phyloP scores from a whole-genome alignment of 768 basidiomycete species.

The Mrakia hoshinonis region DNA sequence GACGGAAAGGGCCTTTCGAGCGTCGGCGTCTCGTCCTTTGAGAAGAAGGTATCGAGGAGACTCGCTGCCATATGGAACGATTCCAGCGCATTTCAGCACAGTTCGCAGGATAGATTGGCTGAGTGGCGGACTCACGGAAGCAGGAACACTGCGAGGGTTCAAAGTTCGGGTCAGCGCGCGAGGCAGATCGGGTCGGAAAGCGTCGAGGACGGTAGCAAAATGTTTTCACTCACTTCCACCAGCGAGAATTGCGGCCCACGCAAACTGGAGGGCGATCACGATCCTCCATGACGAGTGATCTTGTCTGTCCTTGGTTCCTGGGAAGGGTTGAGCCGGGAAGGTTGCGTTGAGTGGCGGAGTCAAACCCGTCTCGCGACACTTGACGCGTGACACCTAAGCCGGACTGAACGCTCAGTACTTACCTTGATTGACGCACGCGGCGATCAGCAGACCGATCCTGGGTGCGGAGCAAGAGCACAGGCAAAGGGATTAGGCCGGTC shows the following conservation, averaged over 20 bases:
- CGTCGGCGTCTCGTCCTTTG: slow-evolving; percentile 45
- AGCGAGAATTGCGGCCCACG: slow-evolving; percentile 34
- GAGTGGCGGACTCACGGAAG: too few species aligned
- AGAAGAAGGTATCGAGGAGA: slow-evolving; percentile 43
- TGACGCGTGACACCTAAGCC: too few species aligned
- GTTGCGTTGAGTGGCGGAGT: too few species aligned
- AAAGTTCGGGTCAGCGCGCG: slow-evolving; percentile 37
- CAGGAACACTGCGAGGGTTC: too few species aligned
- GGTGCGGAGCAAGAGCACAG: slow-evolving; percentile 29
- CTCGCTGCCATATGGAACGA: slow-evolving; percentile 54
- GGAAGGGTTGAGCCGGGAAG: too few species aligned
- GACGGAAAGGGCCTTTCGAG: slow-evolving; percentile 52
- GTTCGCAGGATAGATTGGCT: too few species aligned
- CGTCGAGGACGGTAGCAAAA: slow-evolving; percentile 59
- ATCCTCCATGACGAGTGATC: slow-evolving; percentile 36
- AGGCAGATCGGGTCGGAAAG: slow-evolving; percentile 51
- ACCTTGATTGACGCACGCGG: slow-evolving; percentile 39
- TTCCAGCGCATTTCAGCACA: too few species aligned
- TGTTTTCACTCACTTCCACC: slow-evolving; percentile 39
- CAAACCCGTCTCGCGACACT: too few species aligned
- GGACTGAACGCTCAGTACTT: too few species aligned
- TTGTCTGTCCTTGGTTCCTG: slow-evolving; percentile 38
- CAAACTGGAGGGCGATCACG: slow-evolving; percentile 38
- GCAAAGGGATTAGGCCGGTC: too few species aligned
- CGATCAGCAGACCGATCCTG: slow-evolving; percentile 41